Percentiles rank a stretch among this genome's conserved stretches.
phyloP scores from a whole-genome alignment of 495 filamentous ascomycete genomes.

The Pseudotulostoma volvatum region DNA sequence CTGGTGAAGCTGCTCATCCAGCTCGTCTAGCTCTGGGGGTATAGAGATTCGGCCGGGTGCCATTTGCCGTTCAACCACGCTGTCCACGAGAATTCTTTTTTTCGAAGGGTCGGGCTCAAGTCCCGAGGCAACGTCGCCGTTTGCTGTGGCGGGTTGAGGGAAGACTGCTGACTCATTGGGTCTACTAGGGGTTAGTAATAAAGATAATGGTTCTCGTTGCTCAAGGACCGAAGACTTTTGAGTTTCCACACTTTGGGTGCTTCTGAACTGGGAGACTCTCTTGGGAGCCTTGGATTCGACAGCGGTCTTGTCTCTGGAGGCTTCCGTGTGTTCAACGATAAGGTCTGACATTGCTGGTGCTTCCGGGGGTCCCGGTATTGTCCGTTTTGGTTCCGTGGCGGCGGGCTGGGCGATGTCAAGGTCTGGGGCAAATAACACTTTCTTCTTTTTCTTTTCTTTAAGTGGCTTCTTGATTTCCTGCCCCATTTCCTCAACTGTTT shows the following conservation, averaged over 20 bases:
- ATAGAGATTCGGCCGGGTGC: conserved; percentile 8
- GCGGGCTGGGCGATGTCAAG: conserved; percentile 46
- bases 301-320: conserved; percentile 7
- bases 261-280: conserved; percentile 30
- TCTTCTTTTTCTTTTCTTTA: conserved; percentile 38
- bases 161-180: conserved; percentile 30
- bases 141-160: conserved; percentile 27
- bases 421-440: conserved; percentile 61
- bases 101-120: conserved; percentile 35
- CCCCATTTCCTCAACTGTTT: conserved; percentile 6
- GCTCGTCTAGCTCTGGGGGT: conserved; percentile 46
- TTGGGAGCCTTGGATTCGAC: conserved; percentile 14
- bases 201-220: conserved; percentile 7
- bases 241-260: conserved; percentile 11
- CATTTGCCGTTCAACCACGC: conserved; percentile 44
- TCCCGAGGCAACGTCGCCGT: conserved; percentile 8
- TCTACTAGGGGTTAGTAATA: conserved; percentile 26
- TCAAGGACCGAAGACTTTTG: neutral
- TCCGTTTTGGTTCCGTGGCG: conserved; percentile 9
- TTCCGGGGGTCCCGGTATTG: conserved; percentile 22
- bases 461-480: conserved; percentile 6
- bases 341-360: conserved; percentile 22
- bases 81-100: conserved; percentile 38
- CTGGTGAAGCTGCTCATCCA: conserved; percentile 55
- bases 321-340: conserved; percentile 32